A percentile compares a stretch with the other conserved stretches of the same genome.
These are phyloP conservation scores for Cutaneotrichosporon sp. DNA, from an alignment of 1,284 basidiomycete genomes.

Conservation along the genomic window DNA sequence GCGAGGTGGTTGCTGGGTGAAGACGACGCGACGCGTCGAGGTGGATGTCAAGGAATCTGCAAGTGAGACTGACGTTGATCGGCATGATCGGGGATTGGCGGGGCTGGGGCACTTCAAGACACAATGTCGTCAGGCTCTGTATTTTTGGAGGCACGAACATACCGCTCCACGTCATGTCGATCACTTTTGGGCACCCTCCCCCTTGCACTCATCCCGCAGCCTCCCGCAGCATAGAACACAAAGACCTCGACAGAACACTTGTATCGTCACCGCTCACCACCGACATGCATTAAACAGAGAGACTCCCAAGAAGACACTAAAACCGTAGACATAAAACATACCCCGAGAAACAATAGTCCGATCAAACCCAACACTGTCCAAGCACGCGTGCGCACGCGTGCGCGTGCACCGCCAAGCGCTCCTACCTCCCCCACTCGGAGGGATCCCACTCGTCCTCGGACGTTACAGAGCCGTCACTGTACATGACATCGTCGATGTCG, in stretches of 20 bases:
- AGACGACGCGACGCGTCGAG: no score
- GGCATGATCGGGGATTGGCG: no score
- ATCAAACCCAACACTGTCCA: background rate
- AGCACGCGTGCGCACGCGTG: no score
- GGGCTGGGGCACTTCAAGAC: no score
- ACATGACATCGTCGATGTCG: constrained; percentile 33
- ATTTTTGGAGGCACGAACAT: constrained; percentile 1
- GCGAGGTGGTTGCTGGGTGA: no score
- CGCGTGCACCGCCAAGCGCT: background rate
- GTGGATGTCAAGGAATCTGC: no score
- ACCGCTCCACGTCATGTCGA: constrained; percentile 4
- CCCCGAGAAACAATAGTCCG: background rate
- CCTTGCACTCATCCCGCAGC: background rate
- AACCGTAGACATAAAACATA: background rate
- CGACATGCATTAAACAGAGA: background rate
- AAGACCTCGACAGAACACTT: background rate
- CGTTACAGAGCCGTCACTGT: constrained; percentile 25
- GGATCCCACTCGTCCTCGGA: constrained; percentile 43
- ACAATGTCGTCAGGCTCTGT: no score
- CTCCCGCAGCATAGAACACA: no score
- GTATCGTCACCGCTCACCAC: background rate
- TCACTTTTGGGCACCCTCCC: background rate
- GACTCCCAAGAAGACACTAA: background rate
- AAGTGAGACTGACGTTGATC: no score
- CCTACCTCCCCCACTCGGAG: constrained; percentile 37